Conservation (phyloP, 2,329 filamentous ascomycete species). For the Aspergillus japonicus region DNA sequence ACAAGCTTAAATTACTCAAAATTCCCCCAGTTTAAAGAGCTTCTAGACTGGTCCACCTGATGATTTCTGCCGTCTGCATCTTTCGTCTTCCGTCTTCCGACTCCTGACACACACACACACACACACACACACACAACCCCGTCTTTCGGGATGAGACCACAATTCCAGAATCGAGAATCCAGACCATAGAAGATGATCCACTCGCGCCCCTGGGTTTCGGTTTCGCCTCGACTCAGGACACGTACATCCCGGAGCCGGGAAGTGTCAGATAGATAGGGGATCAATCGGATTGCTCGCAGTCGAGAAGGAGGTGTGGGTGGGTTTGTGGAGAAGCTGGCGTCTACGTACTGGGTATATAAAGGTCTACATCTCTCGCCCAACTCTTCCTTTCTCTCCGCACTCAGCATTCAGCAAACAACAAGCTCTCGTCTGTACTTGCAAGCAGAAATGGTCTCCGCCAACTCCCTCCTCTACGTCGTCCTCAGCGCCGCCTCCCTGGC, state of each 20-base stretch:
- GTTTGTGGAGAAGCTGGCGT: background rate
- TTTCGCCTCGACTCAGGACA: background rate
- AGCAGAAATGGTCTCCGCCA: background rate
- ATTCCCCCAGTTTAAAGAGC: background rate
- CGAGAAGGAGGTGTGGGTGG: background rate
- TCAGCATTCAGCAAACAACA: background rate
- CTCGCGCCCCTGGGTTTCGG: background rate
- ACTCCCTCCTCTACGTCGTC: constrained; percentile 13
- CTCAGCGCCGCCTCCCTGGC: constrained; percentile 17
- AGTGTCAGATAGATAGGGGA: background rate
- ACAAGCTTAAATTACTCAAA: background rate
- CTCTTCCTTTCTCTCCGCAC: background rate
- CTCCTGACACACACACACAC: no score
- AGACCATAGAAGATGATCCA: background rate
- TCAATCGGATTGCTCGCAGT: background rate
- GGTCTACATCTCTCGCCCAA: background rate
- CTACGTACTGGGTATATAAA: background rate
- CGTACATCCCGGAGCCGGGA: background rate
- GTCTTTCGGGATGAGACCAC: background rate
- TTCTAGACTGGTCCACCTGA: background rate
- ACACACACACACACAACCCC: no score
- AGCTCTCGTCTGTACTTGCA: background rate
- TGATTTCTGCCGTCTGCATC: no score
- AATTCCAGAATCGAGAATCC: background rate
- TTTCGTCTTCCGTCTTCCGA: no score